Conservation (phyloP, 1,284 basidiomycete genomes). For the Ustilago trichophora region DNA sequence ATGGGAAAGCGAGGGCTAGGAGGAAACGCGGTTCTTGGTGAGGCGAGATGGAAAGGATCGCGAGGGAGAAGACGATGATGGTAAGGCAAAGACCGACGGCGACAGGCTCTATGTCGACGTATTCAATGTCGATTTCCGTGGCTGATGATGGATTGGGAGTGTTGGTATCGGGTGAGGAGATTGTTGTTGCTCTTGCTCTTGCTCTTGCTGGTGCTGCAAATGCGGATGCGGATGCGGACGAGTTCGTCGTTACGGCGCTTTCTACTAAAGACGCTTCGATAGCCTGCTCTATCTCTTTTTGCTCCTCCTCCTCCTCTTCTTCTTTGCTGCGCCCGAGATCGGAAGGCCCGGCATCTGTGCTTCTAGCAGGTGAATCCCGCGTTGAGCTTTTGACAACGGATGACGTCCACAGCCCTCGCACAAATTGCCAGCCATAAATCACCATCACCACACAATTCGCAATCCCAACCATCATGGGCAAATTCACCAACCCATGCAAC, state of each 20-base stretch:
- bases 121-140: background rate
- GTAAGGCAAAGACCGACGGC: slow-evolving; percentile 7
- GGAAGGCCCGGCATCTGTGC: too few species aligned
- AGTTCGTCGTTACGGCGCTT: background rate
- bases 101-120: slow-evolving; percentile 11
- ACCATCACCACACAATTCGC: slow-evolving; percentile 11
- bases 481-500: slow-evolving; percentile 62
- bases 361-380: too few species aligned
- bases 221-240: background rate
- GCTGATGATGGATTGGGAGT: too few species aligned
- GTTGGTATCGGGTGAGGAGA: too few species aligned
- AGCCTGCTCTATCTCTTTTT: background rate
- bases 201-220: background rate
- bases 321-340: too few species aligned
- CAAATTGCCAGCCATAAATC: slow-evolving; percentile 2
- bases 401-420: too few species aligned
- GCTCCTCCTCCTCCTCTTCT: slow-evolving; percentile 1
- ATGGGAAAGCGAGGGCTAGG: slow-evolving; percentile 60
- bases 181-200: background rate
- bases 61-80: slow-evolving; percentile 31
- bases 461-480: slow-evolving; percentile 63
- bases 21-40: slow-evolving; percentile 68
- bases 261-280: background rate
- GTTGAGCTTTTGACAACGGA: too few species aligned
- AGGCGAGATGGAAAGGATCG: slow-evolving; percentile 61